Conservation (phyloP, 805 yeast species). For the Nakazawaea pomicola region DNA sequence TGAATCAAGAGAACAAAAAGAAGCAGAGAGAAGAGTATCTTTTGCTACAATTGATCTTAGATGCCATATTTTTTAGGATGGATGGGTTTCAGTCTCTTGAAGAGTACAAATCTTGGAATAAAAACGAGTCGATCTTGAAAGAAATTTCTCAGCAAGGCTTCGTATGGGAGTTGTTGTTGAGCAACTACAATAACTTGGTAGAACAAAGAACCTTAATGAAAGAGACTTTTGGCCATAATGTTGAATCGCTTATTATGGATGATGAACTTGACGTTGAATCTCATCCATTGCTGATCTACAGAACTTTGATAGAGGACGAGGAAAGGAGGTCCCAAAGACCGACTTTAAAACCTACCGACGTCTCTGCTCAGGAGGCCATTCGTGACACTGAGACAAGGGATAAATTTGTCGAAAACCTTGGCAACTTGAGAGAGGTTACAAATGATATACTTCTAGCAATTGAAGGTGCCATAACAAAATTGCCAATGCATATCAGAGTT, state of each 20-base stretch:
- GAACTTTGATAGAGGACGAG: constrained; percentile 33
- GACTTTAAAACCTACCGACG: constrained; percentile 30
- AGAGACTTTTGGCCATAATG: constrained; percentile 31
- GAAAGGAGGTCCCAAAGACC: constrained; percentile 25
- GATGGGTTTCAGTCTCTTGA: constrained; percentile 18
- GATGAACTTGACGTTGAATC: constrained; percentile 66
- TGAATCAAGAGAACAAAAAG: constrained; percentile 14
- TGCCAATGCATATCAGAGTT: constrained; percentile 56
- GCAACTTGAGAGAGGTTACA: constrained; percentile 65
- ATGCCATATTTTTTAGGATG: constrained; percentile 38
- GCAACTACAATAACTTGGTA: constrained; percentile 40
- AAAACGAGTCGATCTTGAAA: constrained; percentile 18
- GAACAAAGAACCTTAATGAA: constrained; percentile 44
- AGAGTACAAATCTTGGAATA: constrained; percentile 20
- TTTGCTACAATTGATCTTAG: constrained; percentile 52
- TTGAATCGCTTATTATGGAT: constrained; percentile 36
- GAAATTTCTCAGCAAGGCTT: constrained; percentile 13
- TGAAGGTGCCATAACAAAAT: constrained; percentile 32
- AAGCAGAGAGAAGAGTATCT: constrained; percentile 66
- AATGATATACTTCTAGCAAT: constrained; percentile 55
- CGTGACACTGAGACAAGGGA: constrained; percentile 70
- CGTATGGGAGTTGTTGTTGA: constrained; percentile 41
- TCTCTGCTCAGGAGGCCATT: constrained; percentile 65
- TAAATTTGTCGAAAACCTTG: constrained; percentile 68
- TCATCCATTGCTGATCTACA: constrained; percentile 63